Conservation (phyloP, 257 asterid species). For the Anisodus acutangulus region DNA sequence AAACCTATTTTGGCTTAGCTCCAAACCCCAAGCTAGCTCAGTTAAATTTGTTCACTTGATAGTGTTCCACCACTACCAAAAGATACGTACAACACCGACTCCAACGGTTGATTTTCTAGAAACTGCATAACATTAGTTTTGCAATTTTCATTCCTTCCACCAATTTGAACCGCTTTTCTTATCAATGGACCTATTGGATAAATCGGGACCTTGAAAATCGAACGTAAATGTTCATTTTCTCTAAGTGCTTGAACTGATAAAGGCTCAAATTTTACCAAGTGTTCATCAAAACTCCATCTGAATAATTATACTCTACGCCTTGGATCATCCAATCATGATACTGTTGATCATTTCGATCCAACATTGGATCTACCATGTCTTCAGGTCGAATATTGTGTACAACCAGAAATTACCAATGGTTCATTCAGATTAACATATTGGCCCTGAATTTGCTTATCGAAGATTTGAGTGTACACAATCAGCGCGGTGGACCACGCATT, state of each 20-base stretch:
- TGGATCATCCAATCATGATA: neutral
- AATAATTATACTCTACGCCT: neutral
- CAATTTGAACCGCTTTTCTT: slow-evolving; percentile 29
- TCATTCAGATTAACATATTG: neutral
- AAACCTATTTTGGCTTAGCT: slow-evolving; percentile 58
- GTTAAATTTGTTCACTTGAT: slow-evolving; percentile 44
- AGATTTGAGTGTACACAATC: neutral
- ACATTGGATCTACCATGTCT: slow-evolving; percentile 6
- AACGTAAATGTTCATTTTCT: slow-evolving; percentile 38
- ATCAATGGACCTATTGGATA: slow-evolving; percentile 65
- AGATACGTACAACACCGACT: slow-evolving; percentile 63
- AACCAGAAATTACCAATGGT: neutral
- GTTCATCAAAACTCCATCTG: neutral
- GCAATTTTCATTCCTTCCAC: neutral
- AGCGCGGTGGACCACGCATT: slow-evolving; percentile 4
- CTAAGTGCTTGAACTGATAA: slow-evolving; percentile 50
- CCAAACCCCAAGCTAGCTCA: slow-evolving; percentile 72
- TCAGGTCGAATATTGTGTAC: neutral
- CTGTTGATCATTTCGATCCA: slow-evolving; percentile 14
- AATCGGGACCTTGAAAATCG: slow-evolving; percentile 45
- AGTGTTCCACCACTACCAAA: slow-evolving; percentile 76
- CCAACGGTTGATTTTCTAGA: slow-evolving; percentile 60
- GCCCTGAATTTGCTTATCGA: slow-evolving; percentile 2
- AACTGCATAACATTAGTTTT: slow-evolving; percentile 34
- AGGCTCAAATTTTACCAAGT: slow-evolving; percentile 63